These are phyloP conservation scores for Lodderomyces beijingensis DNA, from an alignment of 1,139 yeast species.

Conservation along the genomic window DNA sequence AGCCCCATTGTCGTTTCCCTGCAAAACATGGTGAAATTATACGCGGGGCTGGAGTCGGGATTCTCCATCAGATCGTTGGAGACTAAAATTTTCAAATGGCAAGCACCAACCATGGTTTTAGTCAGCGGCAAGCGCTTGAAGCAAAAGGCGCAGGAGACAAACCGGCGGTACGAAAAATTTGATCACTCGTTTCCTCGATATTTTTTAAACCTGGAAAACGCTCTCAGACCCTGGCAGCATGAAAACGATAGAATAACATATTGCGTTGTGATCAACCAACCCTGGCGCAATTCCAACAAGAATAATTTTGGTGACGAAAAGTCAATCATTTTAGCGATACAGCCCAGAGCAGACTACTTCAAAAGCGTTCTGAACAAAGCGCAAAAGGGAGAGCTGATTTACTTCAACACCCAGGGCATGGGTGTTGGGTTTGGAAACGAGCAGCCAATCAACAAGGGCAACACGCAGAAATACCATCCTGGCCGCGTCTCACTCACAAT, in stretches of 20 bases:
- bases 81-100: slow-evolving; percentile 83
- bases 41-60: slow-evolving; percentile 72
- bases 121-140: slow-evolving; percentile 59
- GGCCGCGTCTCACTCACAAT: slow-evolving; percentile 79
- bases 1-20: slow-evolving; percentile 22
- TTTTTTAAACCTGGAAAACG: slow-evolving; percentile 30
- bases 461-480: slow-evolving; percentile 33
- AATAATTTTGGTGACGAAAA: slow-evolving; percentile 63
- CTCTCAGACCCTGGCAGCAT: slow-evolving; percentile 28
- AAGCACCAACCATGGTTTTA: slow-evolving; percentile 73
- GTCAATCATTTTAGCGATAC: slow-evolving; percentile 55
- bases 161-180: slow-evolving; percentile 50
- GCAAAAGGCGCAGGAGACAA: slow-evolving; percentile 34
- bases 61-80: slow-evolving; percentile 86
- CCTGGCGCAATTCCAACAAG: slow-evolving; percentile 77
- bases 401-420: slow-evolving; percentile 65
- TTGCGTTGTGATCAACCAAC: slow-evolving; percentile 59
- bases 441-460: slow-evolving; percentile 53
- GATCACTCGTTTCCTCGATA: slow-evolving; percentile 49
- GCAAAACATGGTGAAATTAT: slow-evolving; percentile 56
- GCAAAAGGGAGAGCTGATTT: slow-evolving; percentile 38
- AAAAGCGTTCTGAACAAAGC: slow-evolving; percentile 29
- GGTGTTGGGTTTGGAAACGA: slow-evolving; percentile 79
- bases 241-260: slow-evolving; percentile 46
- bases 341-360: slow-evolving; percentile 62